Conservation (phyloP, 495 filamentous ascomycete species). For the Stereocaulon alpinum region DNA sequence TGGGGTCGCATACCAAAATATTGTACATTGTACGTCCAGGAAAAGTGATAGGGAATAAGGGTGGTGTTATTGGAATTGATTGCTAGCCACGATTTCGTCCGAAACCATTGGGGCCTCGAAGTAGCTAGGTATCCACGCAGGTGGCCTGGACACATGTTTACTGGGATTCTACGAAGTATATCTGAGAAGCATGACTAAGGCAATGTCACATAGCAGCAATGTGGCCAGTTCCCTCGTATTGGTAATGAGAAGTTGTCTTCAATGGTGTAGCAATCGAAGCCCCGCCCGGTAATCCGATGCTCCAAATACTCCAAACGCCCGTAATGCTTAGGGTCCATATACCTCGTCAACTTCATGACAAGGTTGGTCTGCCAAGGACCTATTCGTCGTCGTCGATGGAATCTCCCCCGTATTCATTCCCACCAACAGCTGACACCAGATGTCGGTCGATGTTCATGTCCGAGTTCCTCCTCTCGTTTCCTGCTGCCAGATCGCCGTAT, state of each 20-base stretch:
- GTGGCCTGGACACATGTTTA: too few species aligned
- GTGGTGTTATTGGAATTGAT: too few species aligned
- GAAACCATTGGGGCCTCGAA: too few species aligned
- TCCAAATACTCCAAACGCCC: background rate
- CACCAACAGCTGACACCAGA: constrained; percentile 21
- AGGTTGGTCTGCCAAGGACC: constrained; percentile 5
- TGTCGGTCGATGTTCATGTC: constrained; percentile 22
- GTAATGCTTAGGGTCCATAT: background rate
- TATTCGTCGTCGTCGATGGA: constrained; percentile 26
- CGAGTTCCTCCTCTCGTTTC: constrained; percentile 23
- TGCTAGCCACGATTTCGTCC: too few species aligned
- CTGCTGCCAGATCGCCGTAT: constrained; percentile 19
- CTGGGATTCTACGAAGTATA: too few species aligned
- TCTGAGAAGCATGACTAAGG: too few species aligned
- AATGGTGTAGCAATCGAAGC: too few species aligned
- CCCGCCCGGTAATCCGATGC: background rate
- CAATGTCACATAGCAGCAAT: too few species aligned
- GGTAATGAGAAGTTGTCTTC: too few species aligned
- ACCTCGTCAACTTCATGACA: background rate
- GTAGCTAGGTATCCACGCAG: too few species aligned
- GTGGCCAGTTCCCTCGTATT: too few species aligned
- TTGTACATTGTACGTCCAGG: background rate
- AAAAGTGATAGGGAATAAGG: too few species aligned
- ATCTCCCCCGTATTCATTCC: constrained; percentile 21
- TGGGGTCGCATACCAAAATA: background rate